These are phyloP conservation scores for Nicotiana knightiana DNA, from an alignment of 257 asterid genomes.

Conservation along the genomic window DNA sequence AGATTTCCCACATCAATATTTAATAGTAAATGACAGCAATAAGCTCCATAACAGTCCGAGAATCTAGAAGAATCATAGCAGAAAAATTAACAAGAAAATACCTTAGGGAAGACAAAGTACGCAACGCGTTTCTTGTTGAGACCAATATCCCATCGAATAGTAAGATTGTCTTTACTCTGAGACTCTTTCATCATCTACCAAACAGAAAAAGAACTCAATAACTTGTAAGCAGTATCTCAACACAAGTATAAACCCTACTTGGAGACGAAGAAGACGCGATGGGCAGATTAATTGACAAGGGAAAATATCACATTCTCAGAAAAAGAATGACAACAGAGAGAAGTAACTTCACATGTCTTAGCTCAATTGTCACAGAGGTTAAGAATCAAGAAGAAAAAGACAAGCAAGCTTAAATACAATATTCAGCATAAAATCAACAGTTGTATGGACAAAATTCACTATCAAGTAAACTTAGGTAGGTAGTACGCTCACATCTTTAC, in stretches of 20 bases:
- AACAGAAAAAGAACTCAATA: conserved; percentile 7
- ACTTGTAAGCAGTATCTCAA: neutral
- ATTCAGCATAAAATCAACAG: neutral
- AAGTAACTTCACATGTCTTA: neutral
- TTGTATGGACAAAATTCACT: neutral
- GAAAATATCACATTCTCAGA: neutral
- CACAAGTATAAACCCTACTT: neutral
- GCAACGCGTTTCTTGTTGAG: conserved; percentile 97
- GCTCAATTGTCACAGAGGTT: neutral
- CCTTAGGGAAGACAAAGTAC: conserved; percentile 95
- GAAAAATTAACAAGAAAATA: conserved; percentile 12
- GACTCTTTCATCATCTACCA: conserved; percentile 99
- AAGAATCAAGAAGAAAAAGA: neutral
- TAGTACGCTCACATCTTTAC: neutral
- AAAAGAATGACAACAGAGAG: neutral
- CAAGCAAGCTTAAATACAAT: neutral
- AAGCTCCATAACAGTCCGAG: neutral
- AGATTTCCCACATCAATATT: neutral
- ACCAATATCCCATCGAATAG: conserved; percentile 97
- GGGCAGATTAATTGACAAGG: neutral
- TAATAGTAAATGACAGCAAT: neutral
- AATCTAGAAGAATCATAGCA: neutral
- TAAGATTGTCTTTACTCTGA: conserved; percentile 91
- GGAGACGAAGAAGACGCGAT: neutral
- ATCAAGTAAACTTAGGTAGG: conserved; percentile 1